These are phyloP conservation scores for Mucor lusitanicus DNA, from an alignment of 371 early-diverging fungal species.

Conservation along the genomic window DNA sequence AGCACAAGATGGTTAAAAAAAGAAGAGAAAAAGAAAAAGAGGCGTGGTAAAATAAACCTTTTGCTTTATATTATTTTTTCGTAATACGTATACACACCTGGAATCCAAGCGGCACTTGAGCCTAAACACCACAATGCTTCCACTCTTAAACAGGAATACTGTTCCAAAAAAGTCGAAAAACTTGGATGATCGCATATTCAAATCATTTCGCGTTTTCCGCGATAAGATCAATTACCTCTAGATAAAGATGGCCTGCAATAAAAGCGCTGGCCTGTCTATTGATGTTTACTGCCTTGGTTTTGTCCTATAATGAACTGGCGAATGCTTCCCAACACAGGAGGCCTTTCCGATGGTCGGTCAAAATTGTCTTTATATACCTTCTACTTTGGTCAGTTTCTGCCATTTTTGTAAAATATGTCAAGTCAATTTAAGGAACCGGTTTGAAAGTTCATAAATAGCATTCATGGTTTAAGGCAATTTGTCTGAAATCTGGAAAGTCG, in stretches of 20 bases:
- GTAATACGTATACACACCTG: neutral
- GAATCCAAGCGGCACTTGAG: conserved; percentile 1
- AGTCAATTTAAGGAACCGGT: neutral
- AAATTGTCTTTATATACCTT: neutral
- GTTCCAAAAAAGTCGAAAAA: neutral
- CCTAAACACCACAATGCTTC: neutral
- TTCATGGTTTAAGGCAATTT: neutral
- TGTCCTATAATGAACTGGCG: neutral
- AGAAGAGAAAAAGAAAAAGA: neutral
- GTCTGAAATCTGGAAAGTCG: neutral
- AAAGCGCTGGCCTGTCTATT: neutral
- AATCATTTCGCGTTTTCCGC: neutral
- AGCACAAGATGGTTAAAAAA: neutral
- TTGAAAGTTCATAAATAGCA: neutral
- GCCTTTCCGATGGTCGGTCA: neutral
- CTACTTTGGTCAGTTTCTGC: conserved; percentile 9
- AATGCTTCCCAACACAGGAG: neutral
- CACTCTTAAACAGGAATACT: neutral
- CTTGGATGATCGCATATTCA: neutral
- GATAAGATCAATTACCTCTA: neutral
- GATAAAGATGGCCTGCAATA: too few relatives aligned
- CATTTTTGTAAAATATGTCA: conserved; percentile 6
- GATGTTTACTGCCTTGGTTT: neutral
- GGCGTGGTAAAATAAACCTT: neutral
- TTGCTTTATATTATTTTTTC: neutral